Percentiles rank a stretch among this genome's conserved stretches.
phyloP scores from a whole-genome alignment of 192 early-diverging fungal species.

The Cetraspora pellucida region DNA sequence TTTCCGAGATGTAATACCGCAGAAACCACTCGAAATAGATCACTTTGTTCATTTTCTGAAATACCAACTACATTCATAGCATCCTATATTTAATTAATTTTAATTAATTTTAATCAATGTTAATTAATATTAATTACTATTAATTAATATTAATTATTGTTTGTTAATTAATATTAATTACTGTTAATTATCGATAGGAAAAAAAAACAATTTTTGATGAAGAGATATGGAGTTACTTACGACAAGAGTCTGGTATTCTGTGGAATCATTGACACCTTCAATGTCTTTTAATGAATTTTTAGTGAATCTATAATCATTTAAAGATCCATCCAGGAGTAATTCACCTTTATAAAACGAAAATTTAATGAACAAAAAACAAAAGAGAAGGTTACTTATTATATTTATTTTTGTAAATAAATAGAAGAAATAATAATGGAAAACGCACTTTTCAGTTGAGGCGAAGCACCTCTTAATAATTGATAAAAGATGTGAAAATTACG shows the following conservation, averaged over 20 bases:
- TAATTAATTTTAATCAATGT: too few species aligned
- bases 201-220: too few species aligned
- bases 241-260: constrained; percentile 75
- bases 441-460: constrained; percentile 69
- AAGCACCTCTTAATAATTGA: constrained; percentile 90
- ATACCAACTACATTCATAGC: constrained; percentile 87
- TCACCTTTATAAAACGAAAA: constrained; percentile 42
- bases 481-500: constrained; percentile 99
- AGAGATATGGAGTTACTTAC: constrained; percentile 48
- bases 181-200: background rate
- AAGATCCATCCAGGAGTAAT: constrained; percentile 73
- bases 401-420: background rate
- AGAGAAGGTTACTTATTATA: constrained; percentile 12
- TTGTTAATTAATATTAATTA: too few species aligned
- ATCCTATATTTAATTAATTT: constrained; percentile 43
- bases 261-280: constrained; percentile 89
- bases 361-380: constrained; percentile 17
- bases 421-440: background rate
- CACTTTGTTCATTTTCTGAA: constrained; percentile 69
- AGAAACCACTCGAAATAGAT: constrained; percentile 83
- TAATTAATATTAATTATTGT: too few species aligned
- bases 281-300: constrained; percentile 85
- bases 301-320: constrained; percentile 83
- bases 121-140: too few species aligned
- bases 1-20: constrained; percentile 94